Conservation (phyloP, 2,329 filamentous ascomycete species). For the Phaeosphaeria sp. region DNA sequence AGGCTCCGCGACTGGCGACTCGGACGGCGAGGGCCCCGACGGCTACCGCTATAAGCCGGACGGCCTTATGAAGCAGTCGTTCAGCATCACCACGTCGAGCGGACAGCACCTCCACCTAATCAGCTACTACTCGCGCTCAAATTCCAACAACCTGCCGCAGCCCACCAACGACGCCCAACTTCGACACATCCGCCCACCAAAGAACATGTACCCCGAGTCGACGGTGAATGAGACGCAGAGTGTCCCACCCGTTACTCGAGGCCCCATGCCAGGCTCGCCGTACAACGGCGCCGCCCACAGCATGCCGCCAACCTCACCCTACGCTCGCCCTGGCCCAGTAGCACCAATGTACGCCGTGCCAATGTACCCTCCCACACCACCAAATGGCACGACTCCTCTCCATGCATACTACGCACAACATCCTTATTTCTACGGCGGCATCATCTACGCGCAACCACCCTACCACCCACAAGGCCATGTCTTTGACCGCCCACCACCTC, state of each 20-base stretch:
- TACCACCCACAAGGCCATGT: conserved; percentile 35
- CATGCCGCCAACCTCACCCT: conserved; percentile 62
- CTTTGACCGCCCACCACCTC: conserved; percentile 48
- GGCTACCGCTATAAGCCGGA: conserved; percentile 72
- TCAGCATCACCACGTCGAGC: conserved; percentile 93
- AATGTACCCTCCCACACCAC: conserved; percentile 50
- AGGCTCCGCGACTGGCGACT: conserved; percentile 79
- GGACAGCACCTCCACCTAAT: conserved; percentile 95
- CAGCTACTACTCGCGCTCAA: conserved; percentile 89
- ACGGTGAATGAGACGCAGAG: conserved; percentile 85
- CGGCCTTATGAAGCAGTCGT: conserved; percentile 98
- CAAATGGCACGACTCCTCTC: conserved; percentile 51
- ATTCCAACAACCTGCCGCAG: conserved; percentile 76
- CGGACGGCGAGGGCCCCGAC: conserved; percentile 70
- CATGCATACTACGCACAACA: conserved; percentile 46
- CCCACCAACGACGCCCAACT: conserved; percentile 82
- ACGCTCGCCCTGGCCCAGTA: conserved; percentile 52
- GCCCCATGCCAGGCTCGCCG: conserved; percentile 67
- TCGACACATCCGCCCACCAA: conserved; percentile 82
- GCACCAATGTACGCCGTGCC: conserved; percentile 50
- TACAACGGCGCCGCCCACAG: conserved; percentile 60
- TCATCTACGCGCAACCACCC: conserved; percentile 43
- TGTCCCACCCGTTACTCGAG: conserved; percentile 79
- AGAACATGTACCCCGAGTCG: conserved; percentile 97
- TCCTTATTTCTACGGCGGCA: conserved; percentile 37